These are phyloP conservation scores for Blastocystis sp. DNA, from an alignment of 352 stramenopile genomes.

Conservation along the genomic window DNA sequence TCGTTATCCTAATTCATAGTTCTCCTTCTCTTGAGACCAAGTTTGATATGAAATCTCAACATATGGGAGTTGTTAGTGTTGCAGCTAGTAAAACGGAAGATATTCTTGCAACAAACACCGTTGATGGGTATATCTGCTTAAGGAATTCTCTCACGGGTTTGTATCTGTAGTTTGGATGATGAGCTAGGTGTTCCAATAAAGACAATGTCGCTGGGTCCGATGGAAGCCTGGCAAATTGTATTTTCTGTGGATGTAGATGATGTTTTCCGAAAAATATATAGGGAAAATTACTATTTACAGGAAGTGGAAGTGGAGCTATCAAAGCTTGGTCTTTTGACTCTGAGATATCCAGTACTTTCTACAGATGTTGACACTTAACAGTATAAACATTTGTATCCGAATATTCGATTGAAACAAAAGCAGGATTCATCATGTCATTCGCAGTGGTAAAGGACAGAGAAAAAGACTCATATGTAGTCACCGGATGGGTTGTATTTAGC, in stretches of 20 bases:
- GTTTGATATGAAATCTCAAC: constrained; percentile 53
- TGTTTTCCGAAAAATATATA: background rate
- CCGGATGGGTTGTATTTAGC: background rate
- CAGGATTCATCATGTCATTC: constrained; percentile 46
- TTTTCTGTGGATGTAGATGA: background rate
- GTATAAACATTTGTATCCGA: background rate
- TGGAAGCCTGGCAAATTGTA: constrained; percentile 31
- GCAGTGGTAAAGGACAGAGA: background rate
- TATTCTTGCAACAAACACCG: background rate
- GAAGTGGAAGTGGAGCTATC: constrained; percentile 25
- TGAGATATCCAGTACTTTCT: background rate
- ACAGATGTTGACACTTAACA: background rate
- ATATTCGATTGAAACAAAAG: background rate
- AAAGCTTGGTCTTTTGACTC: constrained; percentile 14
- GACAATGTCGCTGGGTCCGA: constrained; percentile 8
- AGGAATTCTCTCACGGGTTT: constrained; percentile 9
- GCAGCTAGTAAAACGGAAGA: background rate
- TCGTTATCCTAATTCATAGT: background rate
- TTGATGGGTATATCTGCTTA: constrained; percentile 41
- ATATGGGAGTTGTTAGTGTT: constrained; percentile 54
- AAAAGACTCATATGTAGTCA: background rate
- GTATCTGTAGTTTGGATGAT: background rate
- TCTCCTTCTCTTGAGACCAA: constrained; percentile 27
- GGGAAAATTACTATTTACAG: background rate
- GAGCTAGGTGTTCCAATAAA: background rate